A percentile compares a stretch with the other conserved stretches of the same genome.
phyloP scores from a whole-genome alignment of 2,329 filamentous ascomycete species.

The Xylariaceae sp. region DNA sequence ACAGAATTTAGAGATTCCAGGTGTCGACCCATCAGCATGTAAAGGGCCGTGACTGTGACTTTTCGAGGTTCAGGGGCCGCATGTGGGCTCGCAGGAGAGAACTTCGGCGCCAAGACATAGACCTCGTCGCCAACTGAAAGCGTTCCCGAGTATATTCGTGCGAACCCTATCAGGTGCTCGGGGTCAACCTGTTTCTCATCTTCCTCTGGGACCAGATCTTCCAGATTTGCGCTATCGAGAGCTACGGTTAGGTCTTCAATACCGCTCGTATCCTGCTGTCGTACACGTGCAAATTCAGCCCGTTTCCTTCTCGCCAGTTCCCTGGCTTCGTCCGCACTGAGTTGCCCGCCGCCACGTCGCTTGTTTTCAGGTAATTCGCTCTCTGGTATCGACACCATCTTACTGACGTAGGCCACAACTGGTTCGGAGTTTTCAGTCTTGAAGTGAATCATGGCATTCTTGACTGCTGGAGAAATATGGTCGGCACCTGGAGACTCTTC shows the following conservation, averaged over 20 bases:
- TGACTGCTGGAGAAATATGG: slow-evolving; percentile 64
- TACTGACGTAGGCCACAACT: slow-evolving; percentile 92
- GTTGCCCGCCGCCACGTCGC: slow-evolving; percentile 56
- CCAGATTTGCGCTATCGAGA: slow-evolving; percentile 57
- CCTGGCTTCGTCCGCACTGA: slow-evolving; percentile 85
- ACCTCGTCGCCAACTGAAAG: slow-evolving; percentile 85
- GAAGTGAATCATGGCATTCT: slow-evolving; percentile 79
- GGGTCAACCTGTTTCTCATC: slow-evolving; percentile 62
- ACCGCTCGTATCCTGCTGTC: slow-evolving; percentile 53
- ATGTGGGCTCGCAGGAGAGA: slow-evolving; percentile 74
- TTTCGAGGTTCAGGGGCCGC: slow-evolving; percentile 71
- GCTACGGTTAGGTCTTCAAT: slow-evolving; percentile 55
- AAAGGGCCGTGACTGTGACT: slow-evolving; percentile 80
- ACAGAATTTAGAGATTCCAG: slow-evolving; percentile 79
- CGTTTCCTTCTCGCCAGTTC: slow-evolving; percentile 85
- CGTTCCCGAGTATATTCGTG: slow-evolving; percentile 86
- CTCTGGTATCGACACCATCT: slow-evolving; percentile 93
- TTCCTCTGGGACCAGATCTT: slow-evolving; percentile 43
- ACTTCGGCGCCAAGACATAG: slow-evolving; percentile 91
- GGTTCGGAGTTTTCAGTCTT: slow-evolving; percentile 67
- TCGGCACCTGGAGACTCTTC: slow-evolving; percentile 73
- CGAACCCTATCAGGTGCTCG: slow-evolving; percentile 92
- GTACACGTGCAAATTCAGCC: slow-evolving; percentile 78
- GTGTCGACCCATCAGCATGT: slow-evolving; percentile 91
- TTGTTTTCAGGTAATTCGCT: slow-evolving; percentile 89